Conservation (phyloP, 2,329 filamentous ascomycete genomes). For the Monilinia vaccinii-corymbosi region DNA sequence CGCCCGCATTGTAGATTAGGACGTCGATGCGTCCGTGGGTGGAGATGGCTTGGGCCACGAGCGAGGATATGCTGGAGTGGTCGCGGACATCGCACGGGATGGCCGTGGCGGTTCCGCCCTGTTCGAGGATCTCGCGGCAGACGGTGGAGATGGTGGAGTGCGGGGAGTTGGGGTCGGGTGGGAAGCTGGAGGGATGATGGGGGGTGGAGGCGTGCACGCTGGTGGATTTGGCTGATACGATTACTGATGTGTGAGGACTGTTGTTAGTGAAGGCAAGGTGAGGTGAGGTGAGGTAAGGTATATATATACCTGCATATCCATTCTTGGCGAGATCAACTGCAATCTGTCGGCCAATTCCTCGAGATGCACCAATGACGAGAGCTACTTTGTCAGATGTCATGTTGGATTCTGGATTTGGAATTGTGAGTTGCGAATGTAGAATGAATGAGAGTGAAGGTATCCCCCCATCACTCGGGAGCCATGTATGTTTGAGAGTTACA, state of each 20-base stretch:
- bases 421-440: not conserved
- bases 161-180: conserved; percentile 68
- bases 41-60: conserved; percentile 44
- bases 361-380: conserved; percentile 64
- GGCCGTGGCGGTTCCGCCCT: conserved; percentile 54
- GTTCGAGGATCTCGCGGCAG: conserved; percentile 57
- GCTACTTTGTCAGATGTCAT: conserved; percentile 41
- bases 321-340: conserved; percentile 66
- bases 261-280: not conserved
- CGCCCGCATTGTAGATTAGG: conserved; percentile 74
- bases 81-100: conserved; percentile 64
- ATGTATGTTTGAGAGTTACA: not conserved
- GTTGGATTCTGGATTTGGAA: not conserved
- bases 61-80: conserved; percentile 45
- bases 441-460: not conserved
- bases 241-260: conserved; percentile 29
- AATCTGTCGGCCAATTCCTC: conserved; percentile 69
- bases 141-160: conserved; percentile 77
- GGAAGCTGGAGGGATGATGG: conserved; percentile 56
- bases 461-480: not conserved
- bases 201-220: conserved; percentile 50
- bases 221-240: conserved; percentile 67
- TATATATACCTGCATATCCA: conserved; percentile 54
- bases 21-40: conserved; percentile 51
- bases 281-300: not conserved